Conservation (phyloP, 805 yeast species). For the Myxozyma neotropica region DNA sequence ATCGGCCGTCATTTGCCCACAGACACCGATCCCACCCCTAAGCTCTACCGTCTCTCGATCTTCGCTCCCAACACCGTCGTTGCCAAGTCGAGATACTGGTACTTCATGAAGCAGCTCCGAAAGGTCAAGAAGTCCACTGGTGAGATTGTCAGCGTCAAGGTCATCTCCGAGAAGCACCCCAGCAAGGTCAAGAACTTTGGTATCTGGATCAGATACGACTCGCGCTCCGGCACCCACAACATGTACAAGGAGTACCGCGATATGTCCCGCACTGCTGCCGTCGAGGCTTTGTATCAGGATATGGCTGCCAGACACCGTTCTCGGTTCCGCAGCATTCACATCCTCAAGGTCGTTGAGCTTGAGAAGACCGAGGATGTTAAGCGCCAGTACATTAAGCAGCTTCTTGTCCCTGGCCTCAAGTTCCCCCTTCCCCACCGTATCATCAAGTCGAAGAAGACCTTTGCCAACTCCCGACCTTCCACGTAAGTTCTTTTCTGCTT, state of each 20-base stretch:
- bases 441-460: slow-evolving; percentile 84
- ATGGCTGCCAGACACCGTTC: slow-evolving; percentile 99
- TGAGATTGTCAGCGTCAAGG: slow-evolving; percentile 94
- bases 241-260: slow-evolving; percentile 99
- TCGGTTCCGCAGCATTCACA: slow-evolving; percentile 98
- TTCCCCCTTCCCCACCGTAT: slow-evolving; percentile 99
- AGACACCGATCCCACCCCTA: slow-evolving; percentile 98
- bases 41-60: slow-evolving; percentile 99
- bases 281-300: slow-evolving; percentile 97
- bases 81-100: slow-evolving; percentile 99
- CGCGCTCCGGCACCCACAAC: slow-evolving; percentile 99
- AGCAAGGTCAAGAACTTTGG: slow-evolving; percentile 99
- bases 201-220: slow-evolving; percentile 99
- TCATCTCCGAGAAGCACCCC: slow-evolving; percentile 90
- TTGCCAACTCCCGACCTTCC: slow-evolving; percentile 90
- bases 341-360: slow-evolving; percentile 98
- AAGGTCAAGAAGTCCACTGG: slow-evolving; percentile 99
- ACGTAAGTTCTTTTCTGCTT: too few species aligned
- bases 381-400: slow-evolving; percentile 99
- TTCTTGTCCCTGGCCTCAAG: slow-evolving; percentile 90
- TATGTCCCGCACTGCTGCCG: slow-evolving; percentile 98
- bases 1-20: slow-evolving; percentile 99
- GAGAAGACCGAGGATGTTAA: slow-evolving; percentile 97
- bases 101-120: slow-evolving; percentile 98
- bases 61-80: slow-evolving; percentile 98